Conservation (phyloP, 345 rosid genomes). For the Viola odorata region DNA sequence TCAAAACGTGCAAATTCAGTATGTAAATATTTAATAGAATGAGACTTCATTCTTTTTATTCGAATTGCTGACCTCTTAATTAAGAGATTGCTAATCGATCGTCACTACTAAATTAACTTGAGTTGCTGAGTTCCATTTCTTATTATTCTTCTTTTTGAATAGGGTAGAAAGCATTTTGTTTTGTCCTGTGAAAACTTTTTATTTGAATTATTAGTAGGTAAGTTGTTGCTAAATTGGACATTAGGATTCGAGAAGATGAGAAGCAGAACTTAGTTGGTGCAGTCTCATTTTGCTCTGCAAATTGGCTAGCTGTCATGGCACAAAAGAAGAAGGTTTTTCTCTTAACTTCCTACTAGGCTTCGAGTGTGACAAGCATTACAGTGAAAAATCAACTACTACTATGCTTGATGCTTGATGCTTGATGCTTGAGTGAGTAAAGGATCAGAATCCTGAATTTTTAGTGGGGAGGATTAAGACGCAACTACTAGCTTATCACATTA, state of each 20-base stretch:
- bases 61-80: too few species aligned
- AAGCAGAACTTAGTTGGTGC: background rate
- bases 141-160: too few species aligned
- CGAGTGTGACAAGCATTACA: background rate
- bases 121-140: too few species aligned
- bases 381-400: background rate
- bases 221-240: background rate
- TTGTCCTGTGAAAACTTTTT: too few species aligned
- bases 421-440: background rate
- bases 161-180: too few species aligned
- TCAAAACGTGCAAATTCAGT: background rate
- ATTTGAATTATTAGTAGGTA: too few species aligned
- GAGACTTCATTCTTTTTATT: background rate
- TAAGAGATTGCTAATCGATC: too few species aligned
- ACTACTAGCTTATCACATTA: background rate
- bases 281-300: background rate
- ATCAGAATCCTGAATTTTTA: constrained; percentile 1
- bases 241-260: background rate
- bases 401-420: background rate
- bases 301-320: background rate
- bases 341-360: background rate
- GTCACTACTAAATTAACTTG: too few species aligned
- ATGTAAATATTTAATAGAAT: background rate
- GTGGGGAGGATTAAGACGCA: constrained; percentile 12
- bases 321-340: background rate